Conservation (phyloP, 2,329 filamentous ascomycete genomes). For the Diaporthe sp. region DNA sequence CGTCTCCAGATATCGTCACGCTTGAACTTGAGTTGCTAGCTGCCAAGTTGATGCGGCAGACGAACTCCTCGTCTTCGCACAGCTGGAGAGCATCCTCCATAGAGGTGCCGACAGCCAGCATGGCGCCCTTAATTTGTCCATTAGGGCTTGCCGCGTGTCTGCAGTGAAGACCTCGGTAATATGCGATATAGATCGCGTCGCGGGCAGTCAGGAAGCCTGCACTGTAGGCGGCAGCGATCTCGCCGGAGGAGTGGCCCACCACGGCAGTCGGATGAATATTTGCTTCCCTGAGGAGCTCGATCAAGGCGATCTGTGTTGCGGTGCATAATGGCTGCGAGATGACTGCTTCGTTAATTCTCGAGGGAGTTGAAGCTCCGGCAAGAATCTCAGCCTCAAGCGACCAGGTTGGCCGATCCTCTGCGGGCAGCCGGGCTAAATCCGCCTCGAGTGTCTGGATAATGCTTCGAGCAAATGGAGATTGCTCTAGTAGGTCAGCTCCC, state of each 20-base stretch:
- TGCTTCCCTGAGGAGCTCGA: slow-evolving; percentile 49
- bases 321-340: slow-evolving; percentile 51
- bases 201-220: slow-evolving; percentile 27
- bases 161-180: slow-evolving; percentile 42
- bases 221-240: slow-evolving; percentile 37
- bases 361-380: neutral
- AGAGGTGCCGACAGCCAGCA: slow-evolving; percentile 25
- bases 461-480: slow-evolving; percentile 42
- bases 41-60: slow-evolving; percentile 46
- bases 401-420: slow-evolving; percentile 29
- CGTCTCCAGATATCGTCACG: slow-evolving; percentile 49
- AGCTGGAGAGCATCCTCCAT: slow-evolving; percentile 42
- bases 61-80: slow-evolving; percentile 40
- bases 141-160: neutral
- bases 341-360: slow-evolving; percentile 33
- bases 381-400: slow-evolving; percentile 33
- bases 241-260: slow-evolving; percentile 49
- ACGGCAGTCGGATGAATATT: slow-evolving; percentile 46
- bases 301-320: slow-evolving; percentile 55
- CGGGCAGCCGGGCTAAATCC: neutral
- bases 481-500: slow-evolving; percentile 49
- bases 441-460: slow-evolving; percentile 14
- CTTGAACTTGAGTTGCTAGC: slow-evolving; percentile 49
- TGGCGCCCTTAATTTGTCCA: neutral
- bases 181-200: slow-evolving; percentile 47